These are phyloP conservation scores for Phylloboletellus chloephorus DNA, from an alignment of 1,284 basidiomycete species.

Conservation along the genomic window DNA sequence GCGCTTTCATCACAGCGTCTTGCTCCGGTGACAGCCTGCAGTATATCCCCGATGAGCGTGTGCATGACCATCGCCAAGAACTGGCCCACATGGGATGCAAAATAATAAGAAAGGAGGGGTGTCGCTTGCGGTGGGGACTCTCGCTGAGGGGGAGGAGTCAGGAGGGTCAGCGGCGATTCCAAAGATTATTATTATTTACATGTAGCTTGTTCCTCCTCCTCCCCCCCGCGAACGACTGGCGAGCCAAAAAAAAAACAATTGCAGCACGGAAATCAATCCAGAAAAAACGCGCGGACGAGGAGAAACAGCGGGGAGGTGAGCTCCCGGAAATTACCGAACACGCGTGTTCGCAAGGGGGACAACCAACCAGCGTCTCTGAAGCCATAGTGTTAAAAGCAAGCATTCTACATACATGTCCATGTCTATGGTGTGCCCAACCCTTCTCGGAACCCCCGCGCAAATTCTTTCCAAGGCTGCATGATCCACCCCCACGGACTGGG, in stretches of 20 bases:
- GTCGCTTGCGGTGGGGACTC: neutral
- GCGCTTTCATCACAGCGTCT: conserved; percentile 18
- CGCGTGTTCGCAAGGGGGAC: conserved; percentile 15
- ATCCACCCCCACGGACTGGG: conserved; percentile 52
- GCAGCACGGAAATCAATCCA: conserved; percentile 5
- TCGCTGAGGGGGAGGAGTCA: conserved; percentile 7
- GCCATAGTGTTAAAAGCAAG: neutral
- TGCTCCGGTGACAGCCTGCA: conserved; percentile 24
- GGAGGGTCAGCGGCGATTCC: neutral
- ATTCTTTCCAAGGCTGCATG: conserved; percentile 54
- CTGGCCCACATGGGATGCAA: conserved; percentile 23
- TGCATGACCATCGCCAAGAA: conserved; percentile 9
- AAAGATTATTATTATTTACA: conserved; percentile 13
- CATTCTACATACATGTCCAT: conserved; percentile 2
- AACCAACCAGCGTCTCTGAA: neutral
- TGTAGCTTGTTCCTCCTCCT: conserved; percentile 7
- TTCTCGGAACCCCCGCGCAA: conserved; percentile 60
- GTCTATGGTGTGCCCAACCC: no score
- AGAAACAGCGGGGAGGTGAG: conserved; percentile 5
- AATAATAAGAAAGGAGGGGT: conserved; percentile 1
- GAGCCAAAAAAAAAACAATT: conserved; percentile 1
- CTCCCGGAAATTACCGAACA: conserved; percentile 29
- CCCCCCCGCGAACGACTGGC: conserved; percentile 13
- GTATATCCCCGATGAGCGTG: conserved; percentile 20
- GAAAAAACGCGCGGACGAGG: conserved; percentile 21